Conservation (phyloP, 2,329 filamentous ascomycete species). For the Rhinocladiella mackenziei region DNA sequence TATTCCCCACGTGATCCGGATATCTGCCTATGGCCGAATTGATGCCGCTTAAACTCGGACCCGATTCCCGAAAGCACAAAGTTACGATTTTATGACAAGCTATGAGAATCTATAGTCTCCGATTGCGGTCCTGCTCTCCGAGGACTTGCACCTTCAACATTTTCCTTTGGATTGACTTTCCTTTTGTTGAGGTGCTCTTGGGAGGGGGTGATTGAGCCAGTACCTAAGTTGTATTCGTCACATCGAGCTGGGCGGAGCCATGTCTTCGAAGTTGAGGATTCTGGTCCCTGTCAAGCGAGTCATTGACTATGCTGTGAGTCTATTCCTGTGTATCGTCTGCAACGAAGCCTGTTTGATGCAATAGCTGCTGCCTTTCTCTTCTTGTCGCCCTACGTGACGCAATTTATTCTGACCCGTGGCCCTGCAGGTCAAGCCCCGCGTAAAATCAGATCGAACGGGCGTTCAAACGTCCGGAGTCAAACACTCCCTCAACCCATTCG, state of each 20-base stretch:
- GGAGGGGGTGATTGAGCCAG: no score
- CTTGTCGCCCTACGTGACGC: neutral
- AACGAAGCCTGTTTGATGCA: no score
- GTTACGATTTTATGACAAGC: constrained; percentile 1
- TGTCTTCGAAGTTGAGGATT: constrained; percentile 59
- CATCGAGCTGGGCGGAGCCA: no score
- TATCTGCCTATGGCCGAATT: neutral
- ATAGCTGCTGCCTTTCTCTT: neutral
- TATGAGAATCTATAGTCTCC: constrained; percentile 3
- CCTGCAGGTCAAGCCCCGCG: constrained; percentile 62
- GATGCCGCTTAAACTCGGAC: constrained; percentile 3
- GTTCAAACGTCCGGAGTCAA: constrained; percentile 92
- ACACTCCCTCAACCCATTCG: constrained; percentile 98
- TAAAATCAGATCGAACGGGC: constrained; percentile 71
- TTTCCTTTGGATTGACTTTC: neutral
- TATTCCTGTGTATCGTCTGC: neutral
- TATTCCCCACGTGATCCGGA: neutral
- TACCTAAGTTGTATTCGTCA: no score
- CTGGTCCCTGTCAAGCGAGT: constrained; percentile 79
- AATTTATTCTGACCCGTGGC: neutral
- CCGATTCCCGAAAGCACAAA: constrained; percentile 1
- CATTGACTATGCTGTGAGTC: constrained; percentile 76
- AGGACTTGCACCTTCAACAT: neutral
- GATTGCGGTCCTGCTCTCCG: constrained; percentile 7
- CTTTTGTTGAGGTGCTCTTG: neutral